Percentiles rank a stretch among this genome's conserved stretches.
phyloP scores from a whole-genome alignment of 768 basidiomycete species.

The Terana coerulea region DNA sequence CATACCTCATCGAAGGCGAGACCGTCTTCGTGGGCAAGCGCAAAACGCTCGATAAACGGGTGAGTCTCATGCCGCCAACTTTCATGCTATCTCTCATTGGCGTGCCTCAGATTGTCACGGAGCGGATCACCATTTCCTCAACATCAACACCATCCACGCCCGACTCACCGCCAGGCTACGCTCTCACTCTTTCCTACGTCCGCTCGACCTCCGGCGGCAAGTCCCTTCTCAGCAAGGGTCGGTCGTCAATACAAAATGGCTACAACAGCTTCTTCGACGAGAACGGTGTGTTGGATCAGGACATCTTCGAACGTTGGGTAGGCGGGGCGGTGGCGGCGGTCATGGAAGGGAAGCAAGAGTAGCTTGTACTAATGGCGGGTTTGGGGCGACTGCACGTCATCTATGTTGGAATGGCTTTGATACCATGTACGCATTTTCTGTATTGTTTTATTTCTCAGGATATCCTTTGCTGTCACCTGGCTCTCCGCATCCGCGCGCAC shows the following conservation, averaged over 20 bases:
- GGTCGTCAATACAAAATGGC: constrained; percentile 48
- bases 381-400: background rate
- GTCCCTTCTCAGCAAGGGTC: constrained; percentile 71
- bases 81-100: background rate
- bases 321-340: constrained; percentile 65
- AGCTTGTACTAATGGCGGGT: constrained; percentile 1
- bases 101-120: constrained; percentile 73
- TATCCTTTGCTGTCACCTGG: too few relatives aligned
- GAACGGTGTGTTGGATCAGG: constrained; percentile 74
- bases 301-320: constrained; percentile 74
- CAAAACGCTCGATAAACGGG: constrained; percentile 85
- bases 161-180: constrained; percentile 59
- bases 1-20: constrained; percentile 82
- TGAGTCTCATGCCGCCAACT: constrained; percentile 32
- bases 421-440: constrained; percentile 1
- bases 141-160: constrained; percentile 55
- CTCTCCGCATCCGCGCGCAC: too few relatives aligned
- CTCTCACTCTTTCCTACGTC: constrained; percentile 63
- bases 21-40: constrained; percentile 87
- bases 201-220: constrained; percentile 85
- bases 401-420: constrained; percentile 1
- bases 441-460: background rate
- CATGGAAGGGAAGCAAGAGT: constrained; percentile 62
- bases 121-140: constrained; percentile 78
- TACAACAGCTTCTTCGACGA: constrained; percentile 82